Evolutionary conservation across 306 rosid genomes (phyloP).

Genomic region (Hippophae tibetana): DNA sequence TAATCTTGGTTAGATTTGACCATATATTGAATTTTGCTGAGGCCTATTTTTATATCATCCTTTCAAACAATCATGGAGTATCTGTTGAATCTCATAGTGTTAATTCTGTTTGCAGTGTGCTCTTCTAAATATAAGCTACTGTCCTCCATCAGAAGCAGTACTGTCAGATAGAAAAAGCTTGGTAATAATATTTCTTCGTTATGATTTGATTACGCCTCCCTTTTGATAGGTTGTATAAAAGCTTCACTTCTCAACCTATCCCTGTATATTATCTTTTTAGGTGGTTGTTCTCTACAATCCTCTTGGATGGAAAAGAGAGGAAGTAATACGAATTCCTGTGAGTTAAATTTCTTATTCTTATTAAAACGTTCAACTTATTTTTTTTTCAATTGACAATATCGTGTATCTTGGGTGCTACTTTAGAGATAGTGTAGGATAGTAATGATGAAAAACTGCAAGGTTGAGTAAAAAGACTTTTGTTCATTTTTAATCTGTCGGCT

Average conservation of each 20-base stretch:
- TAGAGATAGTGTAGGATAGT: too few relatives aligned
- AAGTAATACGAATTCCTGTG: conserved; percentile 78
- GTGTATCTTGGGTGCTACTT: neutral
- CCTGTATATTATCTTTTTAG: conserved; percentile 20
- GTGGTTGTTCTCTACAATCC: conserved; percentile 69
- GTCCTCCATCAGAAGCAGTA: conserved; percentile 71
- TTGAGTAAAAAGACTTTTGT: too few relatives aligned
- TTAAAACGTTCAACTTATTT: neutral
- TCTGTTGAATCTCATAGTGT: conserved; percentile 10
- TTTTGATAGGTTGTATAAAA: neutral
- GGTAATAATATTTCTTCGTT: conserved; percentile 33
- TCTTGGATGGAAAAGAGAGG: conserved; percentile 83
- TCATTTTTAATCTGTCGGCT: too few relatives aligned
- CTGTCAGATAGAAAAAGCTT: conserved; percentile 55
- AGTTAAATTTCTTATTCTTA: conserved; percentile 23
- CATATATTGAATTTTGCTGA: conserved; percentile 1
- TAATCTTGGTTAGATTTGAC: neutral
- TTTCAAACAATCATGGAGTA: neutral
- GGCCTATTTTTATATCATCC: neutral
- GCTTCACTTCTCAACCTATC: neutral
- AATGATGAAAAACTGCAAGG: too few relatives aligned
- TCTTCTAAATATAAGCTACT: conserved; percentile 80
- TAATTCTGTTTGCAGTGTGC: conserved; percentile 71
- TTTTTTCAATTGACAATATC: neutral
- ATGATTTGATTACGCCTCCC: neutral